Evolutionary conservation across 768 basidiomycete genomes (phyloP).

Genomic region (Suillus occidentalis): DNA sequence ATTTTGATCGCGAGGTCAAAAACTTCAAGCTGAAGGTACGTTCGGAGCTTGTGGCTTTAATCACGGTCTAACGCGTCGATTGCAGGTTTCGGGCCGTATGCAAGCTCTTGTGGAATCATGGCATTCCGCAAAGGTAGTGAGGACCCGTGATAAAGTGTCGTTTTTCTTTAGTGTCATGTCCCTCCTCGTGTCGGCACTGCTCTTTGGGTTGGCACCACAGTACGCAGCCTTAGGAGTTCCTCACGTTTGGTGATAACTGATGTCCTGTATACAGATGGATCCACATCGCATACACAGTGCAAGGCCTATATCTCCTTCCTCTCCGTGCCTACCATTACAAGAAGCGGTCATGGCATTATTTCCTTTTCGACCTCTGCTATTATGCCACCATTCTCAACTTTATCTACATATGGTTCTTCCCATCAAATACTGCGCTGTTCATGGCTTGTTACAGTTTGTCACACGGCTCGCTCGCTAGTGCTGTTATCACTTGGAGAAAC

Average conservation of each 20-base stretch:
- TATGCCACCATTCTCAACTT: constrained; percentile 91
- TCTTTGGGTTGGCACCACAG: constrained; percentile 88
- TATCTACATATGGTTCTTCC: constrained; percentile 89
- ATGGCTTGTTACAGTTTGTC: constrained; percentile 92
- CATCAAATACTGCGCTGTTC: constrained; percentile 74
- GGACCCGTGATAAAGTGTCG: constrained; percentile 80
- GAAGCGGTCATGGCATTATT: constrained; percentile 92
- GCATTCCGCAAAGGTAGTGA: constrained; percentile 89
- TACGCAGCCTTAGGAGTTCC: constrained; percentile 40
- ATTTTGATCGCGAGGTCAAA: constrained; percentile 84
- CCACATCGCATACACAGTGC: constrained; percentile 82
- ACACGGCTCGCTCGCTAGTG: constrained; percentile 87
- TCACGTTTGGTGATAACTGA: constrained; percentile 8
- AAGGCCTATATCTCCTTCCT: constrained; percentile 77
- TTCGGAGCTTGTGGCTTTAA: not conserved
- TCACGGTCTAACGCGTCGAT: constrained; percentile 3
- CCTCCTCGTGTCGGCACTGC: constrained; percentile 76
- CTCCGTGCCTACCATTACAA: constrained; percentile 86
- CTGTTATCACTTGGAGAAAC: constrained; percentile 98
- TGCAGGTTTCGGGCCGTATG: constrained; percentile 78
- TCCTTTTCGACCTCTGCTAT: constrained; percentile 91
- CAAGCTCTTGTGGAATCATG: constrained; percentile 77
- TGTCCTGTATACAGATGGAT: constrained; percentile 61
- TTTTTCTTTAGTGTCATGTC: constrained; percentile 96
- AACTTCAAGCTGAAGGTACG: constrained; percentile 82